These are phyloP conservation scores for Cucumis melo DNA, from an alignment of 306 rosid species.

Conservation along the genomic window DNA sequence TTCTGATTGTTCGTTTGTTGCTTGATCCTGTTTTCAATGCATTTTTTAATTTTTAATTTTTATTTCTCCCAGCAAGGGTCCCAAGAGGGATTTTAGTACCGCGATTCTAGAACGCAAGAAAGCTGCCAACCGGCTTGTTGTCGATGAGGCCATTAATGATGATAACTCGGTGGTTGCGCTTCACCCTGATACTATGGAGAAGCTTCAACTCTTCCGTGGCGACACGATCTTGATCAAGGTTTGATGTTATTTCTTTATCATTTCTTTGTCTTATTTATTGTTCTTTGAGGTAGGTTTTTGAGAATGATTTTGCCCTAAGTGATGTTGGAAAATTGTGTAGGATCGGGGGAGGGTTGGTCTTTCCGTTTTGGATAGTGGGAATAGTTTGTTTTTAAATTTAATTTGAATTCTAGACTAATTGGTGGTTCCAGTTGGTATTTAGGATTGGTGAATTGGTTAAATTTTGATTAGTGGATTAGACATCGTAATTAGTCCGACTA, in stretches of 20 bases:
- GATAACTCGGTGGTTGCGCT: slow-evolving; percentile 58
- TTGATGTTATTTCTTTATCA: not conserved
- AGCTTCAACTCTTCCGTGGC: slow-evolving; percentile 58
- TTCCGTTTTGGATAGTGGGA: not conserved
- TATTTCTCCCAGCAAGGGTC: slow-evolving; percentile 19
- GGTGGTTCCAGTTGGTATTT: not conserved
- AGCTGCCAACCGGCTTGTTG: slow-evolving; percentile 56
- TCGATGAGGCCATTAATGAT: slow-evolving; percentile 61
- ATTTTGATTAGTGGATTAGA: not conserved
- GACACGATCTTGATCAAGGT: slow-evolving; percentile 67
- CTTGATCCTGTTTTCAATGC: not conserved
- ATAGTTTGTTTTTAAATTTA: not conserved
- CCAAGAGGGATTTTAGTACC: slow-evolving; percentile 50
- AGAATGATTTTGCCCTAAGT: not conserved
- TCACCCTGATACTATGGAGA: slow-evolving; percentile 53
- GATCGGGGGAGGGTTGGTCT: not conserved
- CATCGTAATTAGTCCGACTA: not conserved
- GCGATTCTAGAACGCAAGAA: slow-evolving; percentile 67
- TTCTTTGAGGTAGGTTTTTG: not conserved
- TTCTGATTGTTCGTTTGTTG: not conserved
- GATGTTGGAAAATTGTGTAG: not conserved
- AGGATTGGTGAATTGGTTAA: not conserved
- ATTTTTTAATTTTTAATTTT: no score
- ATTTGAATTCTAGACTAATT: not conserved
- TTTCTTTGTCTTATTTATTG: not conserved